A percentile compares a stretch with the other conserved stretches of the same genome.
Conservation (phyloP, 2,329 filamentous ascomycete genomes). For the Drechslerella dactyloides region DNA sequence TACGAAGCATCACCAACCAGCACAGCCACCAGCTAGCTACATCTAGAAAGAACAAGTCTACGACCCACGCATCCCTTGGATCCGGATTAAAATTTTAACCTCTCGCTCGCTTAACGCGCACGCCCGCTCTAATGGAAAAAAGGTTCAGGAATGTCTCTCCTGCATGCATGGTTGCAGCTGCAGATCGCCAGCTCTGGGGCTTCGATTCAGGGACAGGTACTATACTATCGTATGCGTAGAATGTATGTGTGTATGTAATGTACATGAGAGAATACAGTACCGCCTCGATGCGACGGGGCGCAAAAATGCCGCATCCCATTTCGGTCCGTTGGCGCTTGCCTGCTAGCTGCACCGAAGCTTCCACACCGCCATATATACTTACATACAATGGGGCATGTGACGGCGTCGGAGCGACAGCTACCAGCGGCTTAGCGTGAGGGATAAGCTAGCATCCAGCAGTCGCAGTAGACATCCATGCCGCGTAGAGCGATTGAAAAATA, state of each 20-base stretch:
- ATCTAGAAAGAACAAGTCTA: no score
- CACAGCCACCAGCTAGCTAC: not conserved
- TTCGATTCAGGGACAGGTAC: conserved; percentile 20
- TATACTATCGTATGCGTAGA: not conserved
- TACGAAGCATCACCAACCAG: not conserved
- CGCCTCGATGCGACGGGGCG: not conserved
- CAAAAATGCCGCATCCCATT: conserved; percentile 47
- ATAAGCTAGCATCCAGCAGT: no score
- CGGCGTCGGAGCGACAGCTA: not conserved
- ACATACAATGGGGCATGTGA: conserved; percentile 15
- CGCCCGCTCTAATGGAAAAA: not conserved
- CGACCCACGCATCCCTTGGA: no score
- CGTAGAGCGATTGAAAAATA: no score
- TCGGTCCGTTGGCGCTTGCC: conserved; percentile 6
- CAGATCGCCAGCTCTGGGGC: conserved; percentile 32
- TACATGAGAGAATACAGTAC: no score
- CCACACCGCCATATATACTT: not conserved
- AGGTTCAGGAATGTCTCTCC: conserved; percentile 17
- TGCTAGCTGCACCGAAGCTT: not conserved
- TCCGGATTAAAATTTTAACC: conserved; percentile 21
- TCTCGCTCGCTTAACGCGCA: conserved; percentile 12
- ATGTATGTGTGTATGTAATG: no score
- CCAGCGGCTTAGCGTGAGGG: conserved; percentile 13
- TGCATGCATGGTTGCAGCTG: conserved; percentile 50
- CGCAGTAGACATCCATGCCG: conserved; percentile 6